Percentiles rank a stretch among this genome's conserved stretches.
Evolutionary conservation across 2,329 filamentous ascomycete genomes (phyloP).

Genomic region (Fusarium continuum): DNA sequence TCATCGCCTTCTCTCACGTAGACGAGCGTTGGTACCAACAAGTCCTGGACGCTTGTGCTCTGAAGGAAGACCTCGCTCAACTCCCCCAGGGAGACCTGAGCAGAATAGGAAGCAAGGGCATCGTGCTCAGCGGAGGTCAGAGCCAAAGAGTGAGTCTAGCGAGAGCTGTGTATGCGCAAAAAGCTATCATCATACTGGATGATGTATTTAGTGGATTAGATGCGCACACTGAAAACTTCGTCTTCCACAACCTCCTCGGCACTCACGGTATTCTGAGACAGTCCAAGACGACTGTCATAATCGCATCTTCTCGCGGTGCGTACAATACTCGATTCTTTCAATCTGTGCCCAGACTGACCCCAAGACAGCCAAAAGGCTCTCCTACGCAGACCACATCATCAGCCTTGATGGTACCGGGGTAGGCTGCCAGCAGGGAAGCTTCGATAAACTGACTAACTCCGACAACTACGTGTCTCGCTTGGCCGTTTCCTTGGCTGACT

Average conservation of each 20-base stretch:
- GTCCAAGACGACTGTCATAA: constrained; percentile 9
- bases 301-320: constrained; percentile 28
- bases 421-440: constrained; percentile 15
- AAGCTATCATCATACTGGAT: constrained; percentile 41
- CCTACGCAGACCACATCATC: constrained; percentile 28
- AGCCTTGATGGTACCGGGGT: constrained; percentile 9
- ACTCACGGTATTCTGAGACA: constrained; percentile 35
- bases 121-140: constrained; percentile 52
- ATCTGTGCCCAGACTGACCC: neutral
- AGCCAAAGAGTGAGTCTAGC: constrained; percentile 47
- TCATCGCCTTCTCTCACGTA: constrained; percentile 41
- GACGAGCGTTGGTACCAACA: constrained; percentile 44
- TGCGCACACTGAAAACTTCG: constrained; percentile 35
- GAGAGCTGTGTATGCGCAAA: constrained; percentile 44
- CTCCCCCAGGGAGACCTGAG: constrained; percentile 48
- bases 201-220: constrained; percentile 49
- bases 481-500: neutral
- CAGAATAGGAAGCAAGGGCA: constrained; percentile 49
- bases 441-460: constrained; percentile 7
- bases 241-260: constrained; percentile 42
- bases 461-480: constrained; percentile 26
- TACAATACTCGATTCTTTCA: fast-evolving
- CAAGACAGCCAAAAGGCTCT: constrained; percentile 12
- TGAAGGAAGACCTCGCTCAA: constrained; percentile 40
- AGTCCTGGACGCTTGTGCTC: constrained; percentile 39